Evolutionary conservation across 176 grass and related monocot genomes (phyloP).

Genomic region (Canna indica): DNA sequence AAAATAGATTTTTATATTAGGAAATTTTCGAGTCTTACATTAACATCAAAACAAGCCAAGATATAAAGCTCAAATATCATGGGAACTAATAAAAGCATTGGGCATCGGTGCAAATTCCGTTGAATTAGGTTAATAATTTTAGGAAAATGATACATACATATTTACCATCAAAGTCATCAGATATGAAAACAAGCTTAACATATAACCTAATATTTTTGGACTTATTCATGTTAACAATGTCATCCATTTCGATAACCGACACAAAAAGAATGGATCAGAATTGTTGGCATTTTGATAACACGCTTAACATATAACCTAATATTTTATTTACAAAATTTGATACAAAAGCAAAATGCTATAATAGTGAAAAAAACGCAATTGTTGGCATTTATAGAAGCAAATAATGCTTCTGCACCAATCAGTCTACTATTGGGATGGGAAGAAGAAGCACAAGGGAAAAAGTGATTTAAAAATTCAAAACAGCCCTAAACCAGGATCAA

Average conservation of each 20-base stretch:
- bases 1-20: no score
- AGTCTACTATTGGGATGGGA: no score
- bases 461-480: no score
- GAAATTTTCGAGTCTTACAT: no score
- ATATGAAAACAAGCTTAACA: constrained; percentile 95
- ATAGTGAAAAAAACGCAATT: neutral
- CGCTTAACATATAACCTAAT: no score
- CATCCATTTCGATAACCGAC: constrained; percentile 68
- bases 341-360: neutral
- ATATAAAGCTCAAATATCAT: constrained; percentile 94
- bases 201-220: constrained; percentile 94
- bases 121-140: neutral
- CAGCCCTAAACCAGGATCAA: no score
- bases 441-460: no score
- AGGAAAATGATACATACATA: constrained; percentile 38
- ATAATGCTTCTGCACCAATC: neutral
- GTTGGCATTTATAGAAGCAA: neutral
- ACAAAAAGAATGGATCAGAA: constrained; percentile 96
- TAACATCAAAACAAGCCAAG: no score
- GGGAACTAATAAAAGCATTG: constrained; percentile 55
- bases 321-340: neutral
- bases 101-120: constrained; percentile 6
- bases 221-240: constrained; percentile 71
- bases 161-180: constrained; percentile 91
- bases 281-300: no score